Conservation (phyloP, 306 rosid genomes). For the Fagus sylvatica region DNA sequence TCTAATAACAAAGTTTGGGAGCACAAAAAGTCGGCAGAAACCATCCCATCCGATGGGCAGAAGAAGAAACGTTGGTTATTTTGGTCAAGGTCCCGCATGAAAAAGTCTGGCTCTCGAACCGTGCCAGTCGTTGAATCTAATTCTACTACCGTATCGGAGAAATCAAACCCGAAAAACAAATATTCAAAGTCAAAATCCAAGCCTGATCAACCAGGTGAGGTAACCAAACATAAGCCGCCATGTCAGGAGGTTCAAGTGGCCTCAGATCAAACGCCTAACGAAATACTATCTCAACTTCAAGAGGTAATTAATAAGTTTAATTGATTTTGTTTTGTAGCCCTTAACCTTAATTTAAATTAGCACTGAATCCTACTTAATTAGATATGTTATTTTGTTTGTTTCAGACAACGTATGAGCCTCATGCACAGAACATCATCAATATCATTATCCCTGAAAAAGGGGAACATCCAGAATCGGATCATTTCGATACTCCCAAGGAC, state of each 20-base stretch:
- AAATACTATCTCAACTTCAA: constrained; percentile 7
- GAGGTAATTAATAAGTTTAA: constrained; percentile 28
- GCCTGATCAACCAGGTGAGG: not conserved
- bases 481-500: constrained; percentile 18
- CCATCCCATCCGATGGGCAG: not conserved
- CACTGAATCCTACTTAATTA: too few relatives aligned
- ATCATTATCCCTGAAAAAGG: constrained; percentile 5
- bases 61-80: constrained; percentile 33
- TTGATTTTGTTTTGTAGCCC: not conserved
- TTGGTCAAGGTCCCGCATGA: constrained; percentile 24
- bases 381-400: not conserved
- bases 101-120: constrained; percentile 44
- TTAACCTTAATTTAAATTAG: not conserved
- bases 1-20: not conserved
- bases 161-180: constrained; percentile 1
- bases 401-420: constrained; percentile 9
- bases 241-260: constrained; percentile 18
- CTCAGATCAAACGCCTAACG: constrained; percentile 24
- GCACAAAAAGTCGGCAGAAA: not conserved
- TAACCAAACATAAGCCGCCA: constrained; percentile 12
- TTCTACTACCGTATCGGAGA: constrained; percentile 21
- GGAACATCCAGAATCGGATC: not conserved
- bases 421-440: not conserved
- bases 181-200: constrained; percentile 39
- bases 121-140: constrained; percentile 44